phyloP scores from a whole-genome alignment of 2,329 filamentous ascomycete species.

The Phaeosphaeriaceae sp. region DNA sequence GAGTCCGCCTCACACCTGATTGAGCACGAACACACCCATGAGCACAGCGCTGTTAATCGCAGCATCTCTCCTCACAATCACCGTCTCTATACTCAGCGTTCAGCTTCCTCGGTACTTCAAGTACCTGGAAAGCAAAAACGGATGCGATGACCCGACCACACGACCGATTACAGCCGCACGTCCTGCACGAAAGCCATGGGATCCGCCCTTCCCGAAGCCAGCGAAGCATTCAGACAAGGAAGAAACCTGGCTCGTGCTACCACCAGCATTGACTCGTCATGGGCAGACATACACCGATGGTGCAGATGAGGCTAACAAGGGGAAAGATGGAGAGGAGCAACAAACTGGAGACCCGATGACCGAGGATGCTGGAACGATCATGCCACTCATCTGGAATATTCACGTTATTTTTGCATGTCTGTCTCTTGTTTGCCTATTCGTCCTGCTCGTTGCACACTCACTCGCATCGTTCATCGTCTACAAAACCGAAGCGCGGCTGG shows the following conservation, averaged over 20 bases:
- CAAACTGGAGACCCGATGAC: no score
- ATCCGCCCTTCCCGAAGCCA: constrained; percentile 29
- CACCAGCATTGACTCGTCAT: neutral
- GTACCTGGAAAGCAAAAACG: neutral
- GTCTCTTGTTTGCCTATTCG: constrained; percentile 25
- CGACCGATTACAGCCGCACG: constrained; percentile 3
- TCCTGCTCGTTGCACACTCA: constrained; percentile 33
- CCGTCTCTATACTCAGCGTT: constrained; percentile 31
- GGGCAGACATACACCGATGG: neutral
- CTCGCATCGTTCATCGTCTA: constrained; percentile 39
- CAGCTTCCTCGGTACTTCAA: constrained; percentile 27
- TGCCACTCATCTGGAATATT: constrained; percentile 7
- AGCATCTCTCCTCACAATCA: constrained; percentile 25
- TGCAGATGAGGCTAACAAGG: neutral
- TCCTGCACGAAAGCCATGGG: constrained; percentile 32
- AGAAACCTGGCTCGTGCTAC: constrained; percentile 8
- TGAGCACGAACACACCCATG: neutral
- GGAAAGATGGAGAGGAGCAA: neutral
- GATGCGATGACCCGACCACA: neutral
- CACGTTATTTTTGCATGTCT: constrained; percentile 14
- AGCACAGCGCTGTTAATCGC: constrained; percentile 23
- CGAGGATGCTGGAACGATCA: neutral
- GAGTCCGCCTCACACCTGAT: no score
- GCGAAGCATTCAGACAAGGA: constrained; percentile 1
- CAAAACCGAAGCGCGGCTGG: constrained; percentile 36